Percentiles rank a stretch among this genome's conserved stretches.
These are phyloP conservation scores for Poronia punctata DNA, from an alignment of 495 filamentous ascomycete species.

Conservation along the genomic window DNA sequence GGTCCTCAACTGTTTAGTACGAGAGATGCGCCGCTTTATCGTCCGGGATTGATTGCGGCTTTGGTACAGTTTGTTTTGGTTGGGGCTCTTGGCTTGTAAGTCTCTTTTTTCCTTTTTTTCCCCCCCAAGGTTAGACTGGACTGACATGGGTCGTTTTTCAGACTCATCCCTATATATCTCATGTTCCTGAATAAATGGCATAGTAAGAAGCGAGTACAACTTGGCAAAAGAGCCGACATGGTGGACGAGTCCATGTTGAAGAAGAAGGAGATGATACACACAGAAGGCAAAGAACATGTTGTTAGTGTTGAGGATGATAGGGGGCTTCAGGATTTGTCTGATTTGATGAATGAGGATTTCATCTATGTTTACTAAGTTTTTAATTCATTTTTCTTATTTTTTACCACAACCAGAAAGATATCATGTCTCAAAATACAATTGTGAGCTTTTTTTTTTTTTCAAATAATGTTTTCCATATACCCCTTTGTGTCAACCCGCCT, in stretches of 20 bases:
- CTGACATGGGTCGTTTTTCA: conserved; percentile 6
- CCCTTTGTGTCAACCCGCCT: no score
- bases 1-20: conserved; percentile 56
- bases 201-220: conserved; percentile 32
- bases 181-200: conserved; percentile 42
- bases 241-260: conserved; percentile 36
- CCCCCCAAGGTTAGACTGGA: not conserved
- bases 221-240: conserved; percentile 37
- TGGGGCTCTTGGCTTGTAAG: conserved; percentile 31
- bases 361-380: conserved; percentile 49
- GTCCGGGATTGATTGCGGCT: conserved; percentile 49
- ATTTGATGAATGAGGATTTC: conserved; percentile 52
- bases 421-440: no score
- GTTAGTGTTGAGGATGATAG: conserved; percentile 38
- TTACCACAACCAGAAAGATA: no score
- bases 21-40: conserved; percentile 52
- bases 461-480: no score
- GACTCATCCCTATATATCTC: conserved; percentile 40
- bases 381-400: no score
- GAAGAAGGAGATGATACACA: conserved; percentile 35
- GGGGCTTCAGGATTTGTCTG: conserved; percentile 46
- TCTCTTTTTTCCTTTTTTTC: conserved; percentile 7
- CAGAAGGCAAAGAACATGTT: conserved; percentile 29
- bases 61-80: conserved; percentile 34
- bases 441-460: no score